A percentile compares a stretch with the other conserved stretches of the same genome.
Evolutionary conservation across 768 basidiomycete genomes (phyloP).

Genomic region (Suillus clintonianus): DNA sequence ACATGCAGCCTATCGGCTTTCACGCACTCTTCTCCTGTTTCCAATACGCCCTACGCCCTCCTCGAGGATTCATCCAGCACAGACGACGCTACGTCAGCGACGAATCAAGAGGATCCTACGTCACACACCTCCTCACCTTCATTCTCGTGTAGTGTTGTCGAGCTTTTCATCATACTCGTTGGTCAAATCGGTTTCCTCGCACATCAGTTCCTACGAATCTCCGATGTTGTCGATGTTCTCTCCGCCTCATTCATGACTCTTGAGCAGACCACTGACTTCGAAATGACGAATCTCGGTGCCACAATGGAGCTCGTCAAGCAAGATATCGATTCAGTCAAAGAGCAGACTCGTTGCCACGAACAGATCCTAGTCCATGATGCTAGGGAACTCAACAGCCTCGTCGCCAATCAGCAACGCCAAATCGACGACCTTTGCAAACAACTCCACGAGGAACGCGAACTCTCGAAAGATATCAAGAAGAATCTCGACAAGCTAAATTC

Average conservation of each 20-base stretch:
- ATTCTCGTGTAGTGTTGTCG: background rate
- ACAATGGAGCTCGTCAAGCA: background rate
- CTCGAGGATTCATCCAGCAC: background rate
- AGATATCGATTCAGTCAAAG: background rate
- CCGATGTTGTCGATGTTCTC: background rate
- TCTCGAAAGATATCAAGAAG: background rate
- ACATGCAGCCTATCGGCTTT: background rate
- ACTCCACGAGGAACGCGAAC: background rate
- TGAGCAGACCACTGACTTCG: background rate
- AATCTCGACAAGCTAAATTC: background rate
- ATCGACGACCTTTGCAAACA: background rate
- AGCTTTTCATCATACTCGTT: background rate
- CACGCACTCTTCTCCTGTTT: background rate
- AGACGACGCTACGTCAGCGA: background rate
- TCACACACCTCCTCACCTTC: background rate
- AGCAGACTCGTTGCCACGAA: background rate
- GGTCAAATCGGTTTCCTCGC: background rate
- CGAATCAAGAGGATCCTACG: background rate
- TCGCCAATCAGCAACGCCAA: background rate
- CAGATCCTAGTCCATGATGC: background rate
- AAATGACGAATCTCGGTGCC: background rate
- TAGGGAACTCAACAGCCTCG: background rate
- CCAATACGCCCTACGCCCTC: background rate
- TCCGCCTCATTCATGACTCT: background rate
- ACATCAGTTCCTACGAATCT: background rate